A percentile compares a stretch with the other conserved stretches of the same genome.
Conservation (phyloP, 129 eudicot species). For the Calendula officinalis region DNA sequence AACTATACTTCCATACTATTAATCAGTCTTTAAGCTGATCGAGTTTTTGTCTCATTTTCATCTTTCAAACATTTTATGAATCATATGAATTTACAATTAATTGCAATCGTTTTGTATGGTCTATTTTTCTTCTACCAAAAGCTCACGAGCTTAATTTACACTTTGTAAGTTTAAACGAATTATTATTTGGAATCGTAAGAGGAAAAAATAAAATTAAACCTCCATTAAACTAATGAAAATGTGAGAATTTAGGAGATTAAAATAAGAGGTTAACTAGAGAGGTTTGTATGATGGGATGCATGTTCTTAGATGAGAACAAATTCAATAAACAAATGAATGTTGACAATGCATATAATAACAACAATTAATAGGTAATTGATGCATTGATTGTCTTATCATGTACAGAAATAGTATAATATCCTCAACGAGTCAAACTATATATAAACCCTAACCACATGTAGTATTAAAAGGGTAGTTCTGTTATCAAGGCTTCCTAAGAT, state of each 20-base stretch:
- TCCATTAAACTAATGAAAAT: background rate
- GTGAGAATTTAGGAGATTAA: background rate
- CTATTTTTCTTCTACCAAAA: too few species aligned
- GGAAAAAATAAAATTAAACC: background rate
- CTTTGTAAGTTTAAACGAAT: background rate
- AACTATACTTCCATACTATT: too few species aligned
- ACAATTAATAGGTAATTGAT: slow-evolving; percentile 17
- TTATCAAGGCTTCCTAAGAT: too few species aligned
- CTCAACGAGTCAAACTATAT: background rate
- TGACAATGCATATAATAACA: slow-evolving; percentile 22
- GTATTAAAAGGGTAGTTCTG: too few species aligned
- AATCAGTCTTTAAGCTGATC: too few species aligned
- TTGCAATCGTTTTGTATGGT: too few species aligned
- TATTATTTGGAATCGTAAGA: background rate
- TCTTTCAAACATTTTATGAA: too few species aligned
- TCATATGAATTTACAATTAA: too few species aligned
- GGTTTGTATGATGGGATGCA: slow-evolving; percentile 14
- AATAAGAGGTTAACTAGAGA: background rate
- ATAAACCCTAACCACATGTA: slow-evolving; percentile 4
- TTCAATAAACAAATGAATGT: slow-evolving; percentile 20
- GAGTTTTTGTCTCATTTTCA: too few species aligned
- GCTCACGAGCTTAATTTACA: background rate
- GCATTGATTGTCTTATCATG: slow-evolving; percentile 13
- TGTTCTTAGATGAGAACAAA: slow-evolving; percentile 19
- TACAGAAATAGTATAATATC: background rate